Base-by-base conservation (phyloP, 2,329 filamentous ascomycete species). In the Pseudocercospora pini-densiflorae region DNA sequence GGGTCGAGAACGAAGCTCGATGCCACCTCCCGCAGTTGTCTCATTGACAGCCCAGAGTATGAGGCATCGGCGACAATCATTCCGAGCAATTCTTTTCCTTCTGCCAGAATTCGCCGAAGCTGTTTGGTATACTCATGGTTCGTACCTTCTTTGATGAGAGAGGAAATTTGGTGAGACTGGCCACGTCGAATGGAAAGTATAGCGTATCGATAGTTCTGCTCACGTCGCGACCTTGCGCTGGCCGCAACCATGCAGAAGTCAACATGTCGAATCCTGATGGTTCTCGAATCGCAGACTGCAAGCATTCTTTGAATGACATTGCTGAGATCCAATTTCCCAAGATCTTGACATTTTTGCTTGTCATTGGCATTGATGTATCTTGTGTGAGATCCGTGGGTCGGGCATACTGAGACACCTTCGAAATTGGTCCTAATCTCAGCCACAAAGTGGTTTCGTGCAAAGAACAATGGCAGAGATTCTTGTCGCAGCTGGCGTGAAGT, bases 391-490 rank as follows among this genome's bases (percentile, higher is more conserved):
- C 64, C 64, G 7, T 66, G 64, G 9, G 61, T 60, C 10, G 61
- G 47, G 43, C 64, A 66, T 7, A 9, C 40, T 21, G 61, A 59
- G 6, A 66, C 31, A 10, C 64, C 64, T 14, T 49, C 40, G 47
- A 66, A 63, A 6, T 57, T 57, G 9, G 64, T 63, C 29, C 58
- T 66, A 3, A 66, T 36, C 31, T 66, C 64, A 12, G 66, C 63
- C 7, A 68, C 70, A 51, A 72, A 73, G 10, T 57, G 65, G 61
- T 69, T 70, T 36, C 49, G 54, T 0, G 62, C 55, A 33, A 72
- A 72, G 65, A 68, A 73, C n/a, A 72, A 51, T 1, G 67, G 69
- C 14, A 72, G 60, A 3, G 68, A 66, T 49, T 73, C 72, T 21
- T 60, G 40, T 10, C 71, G 68, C 5, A 68, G 60, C 36, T 68